Evolutionary conservation across 192 early-diverging fungal species (phyloP).

Genomic region (Chytriomyces sp.): DNA sequence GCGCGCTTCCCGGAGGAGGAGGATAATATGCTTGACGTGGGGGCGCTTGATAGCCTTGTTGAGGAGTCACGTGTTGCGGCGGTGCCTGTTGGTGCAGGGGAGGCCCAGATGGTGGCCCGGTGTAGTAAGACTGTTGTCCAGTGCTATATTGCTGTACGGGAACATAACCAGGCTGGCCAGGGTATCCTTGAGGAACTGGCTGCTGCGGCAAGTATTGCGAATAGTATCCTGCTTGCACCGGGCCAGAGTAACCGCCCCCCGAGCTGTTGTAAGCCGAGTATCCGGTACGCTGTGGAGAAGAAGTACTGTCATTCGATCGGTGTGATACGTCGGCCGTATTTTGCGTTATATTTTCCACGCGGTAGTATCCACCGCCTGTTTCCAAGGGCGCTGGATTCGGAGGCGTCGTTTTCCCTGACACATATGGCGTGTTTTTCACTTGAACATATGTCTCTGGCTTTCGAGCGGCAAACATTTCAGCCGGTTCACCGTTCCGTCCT

Average conservation of each 20-base stretch:
- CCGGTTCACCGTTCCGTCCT: neutral
- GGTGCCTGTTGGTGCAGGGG: neutral
- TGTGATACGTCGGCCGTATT: too few species aligned
- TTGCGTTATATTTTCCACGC: too few species aligned
- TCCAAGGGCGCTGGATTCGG: neutral
- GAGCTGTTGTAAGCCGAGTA: too few species aligned
- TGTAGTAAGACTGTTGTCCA: neutral
- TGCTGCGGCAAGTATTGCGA: conserved; percentile 20
- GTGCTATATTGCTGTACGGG: neutral
- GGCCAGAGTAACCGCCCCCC: neutral
- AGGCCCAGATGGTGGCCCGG: neutral
- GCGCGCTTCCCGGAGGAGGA: neutral
- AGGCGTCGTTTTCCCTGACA: neutral
- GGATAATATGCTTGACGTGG: neutral
- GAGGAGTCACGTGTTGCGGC: neutral
- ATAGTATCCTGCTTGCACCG: neutral
- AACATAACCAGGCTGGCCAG: neutral
- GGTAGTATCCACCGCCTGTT: neutral
- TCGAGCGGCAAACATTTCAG: conserved; percentile 10
- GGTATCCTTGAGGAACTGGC: conserved; percentile 4
- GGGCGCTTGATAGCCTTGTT: neutral
- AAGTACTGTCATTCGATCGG: too few species aligned
- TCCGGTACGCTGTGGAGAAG: too few species aligned
- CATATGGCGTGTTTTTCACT: neutral
- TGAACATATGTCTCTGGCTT: neutral